These are phyloP conservation scores for Phaeosphaeriaceae sp. DNA, from an alignment of 2,329 filamentous ascomycete species.

Conservation along the genomic window DNA sequence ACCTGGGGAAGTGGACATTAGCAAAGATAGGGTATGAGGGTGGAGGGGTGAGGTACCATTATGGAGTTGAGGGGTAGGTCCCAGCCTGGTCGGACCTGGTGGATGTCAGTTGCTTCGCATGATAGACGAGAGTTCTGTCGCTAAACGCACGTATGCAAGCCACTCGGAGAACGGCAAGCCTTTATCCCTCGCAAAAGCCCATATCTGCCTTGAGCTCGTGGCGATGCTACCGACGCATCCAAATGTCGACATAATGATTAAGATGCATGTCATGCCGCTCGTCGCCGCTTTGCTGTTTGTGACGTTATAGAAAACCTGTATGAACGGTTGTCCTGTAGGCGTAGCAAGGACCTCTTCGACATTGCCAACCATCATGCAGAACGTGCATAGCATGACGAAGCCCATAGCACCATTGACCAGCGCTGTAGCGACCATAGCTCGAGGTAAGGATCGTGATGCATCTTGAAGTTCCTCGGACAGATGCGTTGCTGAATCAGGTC, in stretches of 20 bases:
- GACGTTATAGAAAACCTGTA: slow-evolving; percentile 20
- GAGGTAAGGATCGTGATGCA: slow-evolving; percentile 35
- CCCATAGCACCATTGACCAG: slow-evolving; percentile 46
- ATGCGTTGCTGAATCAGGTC: slow-evolving; percentile 44
- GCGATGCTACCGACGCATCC: slow-evolving; percentile 17
- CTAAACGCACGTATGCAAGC: slow-evolving; percentile 19
- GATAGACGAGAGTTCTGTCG: too few relatives aligned
- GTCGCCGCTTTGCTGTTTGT: slow-evolving; percentile 17
- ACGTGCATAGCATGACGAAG: slow-evolving; percentile 38
- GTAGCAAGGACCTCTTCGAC: slow-evolving; percentile 17
- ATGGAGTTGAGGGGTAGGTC: background rate
- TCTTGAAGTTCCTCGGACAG: slow-evolving; percentile 42
- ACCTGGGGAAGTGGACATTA: slow-evolving; percentile 1
- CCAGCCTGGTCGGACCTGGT: background rate
- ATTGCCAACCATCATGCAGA: slow-evolving; percentile 18
- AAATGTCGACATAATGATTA: slow-evolving; percentile 16
- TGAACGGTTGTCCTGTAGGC: slow-evolving; percentile 22
- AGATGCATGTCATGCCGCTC: slow-evolving; percentile 23
- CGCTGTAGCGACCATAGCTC: slow-evolving; percentile 48
- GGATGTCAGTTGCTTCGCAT: background rate
- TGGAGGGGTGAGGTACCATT: background rate
- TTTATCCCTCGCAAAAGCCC: slow-evolving; percentile 32
- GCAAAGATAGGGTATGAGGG: background rate
- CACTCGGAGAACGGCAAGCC: slow-evolving; percentile 22
- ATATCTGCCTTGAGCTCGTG: slow-evolving; percentile 27